Conservation (phyloP, 805 yeast species). For the Candida anglica region DNA sequence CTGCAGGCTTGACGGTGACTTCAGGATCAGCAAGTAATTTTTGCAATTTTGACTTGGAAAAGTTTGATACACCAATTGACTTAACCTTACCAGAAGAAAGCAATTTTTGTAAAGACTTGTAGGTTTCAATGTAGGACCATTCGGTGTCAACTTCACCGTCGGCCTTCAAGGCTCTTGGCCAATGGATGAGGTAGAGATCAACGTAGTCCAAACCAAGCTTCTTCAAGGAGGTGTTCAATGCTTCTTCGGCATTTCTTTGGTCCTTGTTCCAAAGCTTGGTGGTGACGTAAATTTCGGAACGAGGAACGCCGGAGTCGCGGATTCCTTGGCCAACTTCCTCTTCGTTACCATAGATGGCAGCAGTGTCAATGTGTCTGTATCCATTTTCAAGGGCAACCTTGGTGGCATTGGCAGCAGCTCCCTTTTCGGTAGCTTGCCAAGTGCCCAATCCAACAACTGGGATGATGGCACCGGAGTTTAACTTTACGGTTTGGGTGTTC, state of each 20-base stretch:
- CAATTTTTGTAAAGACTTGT: slow-evolving; percentile 40
- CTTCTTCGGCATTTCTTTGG: slow-evolving; percentile 46
- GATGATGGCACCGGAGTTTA: slow-evolving; percentile 61
- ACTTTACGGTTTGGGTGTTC: slow-evolving; percentile 18
- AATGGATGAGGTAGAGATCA: slow-evolving; percentile 71
- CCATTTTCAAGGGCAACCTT: slow-evolving; percentile 60
- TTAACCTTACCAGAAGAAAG: slow-evolving; percentile 27
- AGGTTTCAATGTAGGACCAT: slow-evolving; percentile 31
- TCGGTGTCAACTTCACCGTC: slow-evolving; percentile 12
- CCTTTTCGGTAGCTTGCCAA: slow-evolving; percentile 53
- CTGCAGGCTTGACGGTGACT: slow-evolving; percentile 39
- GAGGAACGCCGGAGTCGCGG: slow-evolving; percentile 54
- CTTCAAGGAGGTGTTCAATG: slow-evolving; percentile 52
- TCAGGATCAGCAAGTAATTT: slow-evolving; percentile 36
- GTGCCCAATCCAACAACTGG: slow-evolving; percentile 76
- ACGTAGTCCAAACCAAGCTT: slow-evolving; percentile 68
- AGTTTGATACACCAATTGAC: slow-evolving; percentile 61
- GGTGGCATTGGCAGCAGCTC: slow-evolving; percentile 53
- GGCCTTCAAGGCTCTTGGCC: slow-evolving; percentile 53
- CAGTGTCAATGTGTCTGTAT: slow-evolving; percentile 73
- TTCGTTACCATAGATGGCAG: slow-evolving; percentile 62
- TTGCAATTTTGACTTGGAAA: slow-evolving; percentile 39
- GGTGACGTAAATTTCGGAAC: slow-evolving; percentile 61
- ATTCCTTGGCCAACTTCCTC: slow-evolving; percentile 51
- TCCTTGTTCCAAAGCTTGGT: slow-evolving; percentile 61